Evolutionary conservation across 2,329 filamentous ascomycete genomes (phyloP).

Genomic region (Penicillium olsonii): DNA sequence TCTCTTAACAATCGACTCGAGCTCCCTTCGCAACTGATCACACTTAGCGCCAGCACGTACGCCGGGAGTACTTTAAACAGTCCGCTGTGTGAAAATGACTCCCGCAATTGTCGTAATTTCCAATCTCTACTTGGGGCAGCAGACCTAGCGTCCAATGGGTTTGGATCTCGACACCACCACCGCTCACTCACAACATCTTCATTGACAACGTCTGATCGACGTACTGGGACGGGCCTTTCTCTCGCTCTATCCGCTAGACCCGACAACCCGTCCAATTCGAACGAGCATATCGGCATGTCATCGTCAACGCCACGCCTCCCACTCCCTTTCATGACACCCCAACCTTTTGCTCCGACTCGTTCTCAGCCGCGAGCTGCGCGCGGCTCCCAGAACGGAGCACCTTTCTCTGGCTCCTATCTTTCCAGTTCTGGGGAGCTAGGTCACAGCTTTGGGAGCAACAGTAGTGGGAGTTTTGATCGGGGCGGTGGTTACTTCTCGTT

Average conservation of each 20-base stretch:
- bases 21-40: constrained; percentile 35
- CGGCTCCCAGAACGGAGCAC: constrained; percentile 4
- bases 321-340: constrained; percentile 22
- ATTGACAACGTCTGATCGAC: constrained; percentile 18
- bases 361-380: constrained; percentile 11
- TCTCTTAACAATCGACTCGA: constrained; percentile 42
- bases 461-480: constrained; percentile 4
- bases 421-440: constrained; percentile 13
- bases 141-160: background rate
- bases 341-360: constrained; percentile 13
- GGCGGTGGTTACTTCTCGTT: constrained; percentile 26
- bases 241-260: constrained; percentile 20
- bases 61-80: constrained; percentile 10
- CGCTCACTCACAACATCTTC: constrained; percentile 38
- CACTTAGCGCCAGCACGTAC: constrained; percentile 14
- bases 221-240: constrained; percentile 14
- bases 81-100: constrained; percentile 8
- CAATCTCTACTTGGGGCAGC: constrained; percentile 12
- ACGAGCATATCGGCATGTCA: constrained; percentile 5
- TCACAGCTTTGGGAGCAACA: constrained; percentile 5
- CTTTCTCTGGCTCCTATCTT: constrained; percentile 10
- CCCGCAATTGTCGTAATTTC: constrained; percentile 1
- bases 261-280: constrained; percentile 10
- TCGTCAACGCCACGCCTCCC: constrained; percentile 9
- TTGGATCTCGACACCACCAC: constrained; percentile 29